A percentile compares a stretch with the other conserved stretches of the same genome.
These are phyloP conservation scores for Aspergillus piperis DNA, from an alignment of 2,329 filamentous ascomycete genomes.

Conservation along the genomic window DNA sequence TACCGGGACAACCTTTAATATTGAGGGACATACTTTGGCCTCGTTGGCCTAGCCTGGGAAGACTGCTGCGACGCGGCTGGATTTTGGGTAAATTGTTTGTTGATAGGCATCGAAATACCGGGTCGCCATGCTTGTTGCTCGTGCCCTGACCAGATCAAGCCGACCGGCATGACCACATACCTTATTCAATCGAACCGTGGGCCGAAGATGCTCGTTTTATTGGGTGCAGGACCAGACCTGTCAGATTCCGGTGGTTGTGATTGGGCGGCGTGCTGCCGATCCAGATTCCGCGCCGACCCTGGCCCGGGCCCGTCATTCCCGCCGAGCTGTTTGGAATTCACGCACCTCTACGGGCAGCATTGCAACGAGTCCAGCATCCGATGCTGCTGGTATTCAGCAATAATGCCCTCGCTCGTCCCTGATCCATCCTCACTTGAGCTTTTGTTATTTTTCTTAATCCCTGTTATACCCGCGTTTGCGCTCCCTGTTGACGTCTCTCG, in stretches of 20 bases:
- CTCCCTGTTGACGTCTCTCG: neutral
- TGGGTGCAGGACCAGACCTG: neutral
- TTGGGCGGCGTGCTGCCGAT: neutral
- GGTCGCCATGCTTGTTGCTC: neutral
- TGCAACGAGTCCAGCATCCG: neutral
- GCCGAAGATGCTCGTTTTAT: neutral
- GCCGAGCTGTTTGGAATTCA: neutral
- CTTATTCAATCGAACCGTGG: constrained; percentile 1
- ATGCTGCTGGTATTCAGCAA: neutral
- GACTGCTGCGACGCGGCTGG: too few relatives aligned
- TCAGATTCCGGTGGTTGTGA: neutral
- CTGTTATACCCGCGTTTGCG: neutral
- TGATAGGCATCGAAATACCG: neutral
- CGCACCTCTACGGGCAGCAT: neutral
- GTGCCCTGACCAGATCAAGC: neutral
- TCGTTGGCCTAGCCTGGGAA: too few relatives aligned
- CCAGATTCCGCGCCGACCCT: neutral
- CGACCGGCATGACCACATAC: neutral
- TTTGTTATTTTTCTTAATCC: neutral
- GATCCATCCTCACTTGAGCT: neutral
- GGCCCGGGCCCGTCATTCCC: constrained; percentile 2
- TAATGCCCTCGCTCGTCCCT: neutral
- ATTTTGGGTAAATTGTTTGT: neutral
- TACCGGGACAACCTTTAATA: too few relatives aligned
- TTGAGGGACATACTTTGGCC: too few relatives aligned